Conservation (phyloP, 139 green algal genomes). For the Mesotaenium endlicherianum region DNA sequence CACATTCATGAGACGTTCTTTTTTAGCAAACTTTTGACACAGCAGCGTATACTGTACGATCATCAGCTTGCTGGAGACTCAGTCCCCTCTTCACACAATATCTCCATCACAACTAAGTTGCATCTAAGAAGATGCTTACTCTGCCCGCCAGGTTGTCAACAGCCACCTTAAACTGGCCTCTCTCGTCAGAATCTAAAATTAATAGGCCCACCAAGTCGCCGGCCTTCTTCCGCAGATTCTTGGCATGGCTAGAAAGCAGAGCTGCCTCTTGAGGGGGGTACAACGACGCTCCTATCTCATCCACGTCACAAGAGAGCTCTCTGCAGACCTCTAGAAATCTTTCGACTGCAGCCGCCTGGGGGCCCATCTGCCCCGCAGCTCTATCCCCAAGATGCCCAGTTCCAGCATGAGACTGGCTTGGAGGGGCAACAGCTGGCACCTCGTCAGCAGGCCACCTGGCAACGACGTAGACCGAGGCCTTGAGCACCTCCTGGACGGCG, state of each 20-base stretch:
- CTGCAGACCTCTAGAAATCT: conserved; percentile 7
- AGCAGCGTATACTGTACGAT: too few species aligned
- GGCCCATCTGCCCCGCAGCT: not conserved
- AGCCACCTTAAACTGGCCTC: too few species aligned
- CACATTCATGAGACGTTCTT: too few species aligned
- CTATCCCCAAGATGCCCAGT: not conserved
- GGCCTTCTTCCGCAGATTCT: too few species aligned
- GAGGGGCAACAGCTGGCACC: not conserved
- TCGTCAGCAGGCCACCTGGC: not conserved
- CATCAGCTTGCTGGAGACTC: too few species aligned
- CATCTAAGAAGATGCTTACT: too few species aligned
- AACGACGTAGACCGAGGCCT: conserved; percentile 3
- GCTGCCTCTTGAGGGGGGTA: conserved; percentile 10
- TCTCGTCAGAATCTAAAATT: too few species aligned
- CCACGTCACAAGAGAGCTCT: conserved; percentile 1
- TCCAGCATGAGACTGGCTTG: not conserved
- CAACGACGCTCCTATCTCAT: conserved; percentile 17
- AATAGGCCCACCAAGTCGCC: too few species aligned
- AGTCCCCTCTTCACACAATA: too few species aligned
- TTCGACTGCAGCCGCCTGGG: not conserved
- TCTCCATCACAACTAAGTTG: too few species aligned
- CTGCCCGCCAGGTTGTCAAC: too few species aligned
- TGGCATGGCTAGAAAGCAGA: not conserved
- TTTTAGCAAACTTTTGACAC: too few species aligned
- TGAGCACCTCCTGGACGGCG: not conserved